Conservation (phyloP, 768 basidiomycete genomes). For the Lactarius evosmus region DNA sequence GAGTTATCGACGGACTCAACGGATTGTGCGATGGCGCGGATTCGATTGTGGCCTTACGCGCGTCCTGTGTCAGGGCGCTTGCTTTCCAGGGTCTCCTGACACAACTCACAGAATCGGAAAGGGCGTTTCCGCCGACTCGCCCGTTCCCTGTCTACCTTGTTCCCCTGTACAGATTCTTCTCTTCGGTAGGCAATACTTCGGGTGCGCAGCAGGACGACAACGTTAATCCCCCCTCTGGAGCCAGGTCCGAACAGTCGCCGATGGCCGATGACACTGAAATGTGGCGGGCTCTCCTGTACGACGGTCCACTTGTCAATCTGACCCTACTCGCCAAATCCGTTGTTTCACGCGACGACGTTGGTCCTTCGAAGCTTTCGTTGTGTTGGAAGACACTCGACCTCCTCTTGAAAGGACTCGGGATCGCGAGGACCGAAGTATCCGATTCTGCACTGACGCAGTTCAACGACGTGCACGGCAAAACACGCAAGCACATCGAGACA, state of each 20-base stretch:
- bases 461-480: not conserved
- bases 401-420: conserved; percentile 1
- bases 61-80: conserved; percentile 5
- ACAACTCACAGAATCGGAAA: not conserved
- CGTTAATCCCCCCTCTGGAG: not conserved
- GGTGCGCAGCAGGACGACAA: not conserved
- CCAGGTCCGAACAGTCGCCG: no score
- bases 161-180: conserved; percentile 1
- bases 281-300: conserved; percentile 2
- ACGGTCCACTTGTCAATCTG: no score
- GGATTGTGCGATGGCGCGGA: not conserved
- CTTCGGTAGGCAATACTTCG: not conserved
- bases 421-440: not conserved
- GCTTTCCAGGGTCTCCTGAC: conserved; percentile 5
- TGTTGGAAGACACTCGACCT: no score
- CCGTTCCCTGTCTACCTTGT: not conserved
- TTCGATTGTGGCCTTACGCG: conserved; percentile 2
- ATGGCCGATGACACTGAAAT: not conserved
- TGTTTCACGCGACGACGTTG: no score
- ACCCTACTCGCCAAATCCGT: no score
- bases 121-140: not conserved
- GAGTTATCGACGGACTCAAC: not conserved
- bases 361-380: no score
- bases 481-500: not conserved
- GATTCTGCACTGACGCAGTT: not conserved